Evolutionary conservation across 139 green algal species (phyloP).

Genomic region (Gonium pectorale): DNA sequence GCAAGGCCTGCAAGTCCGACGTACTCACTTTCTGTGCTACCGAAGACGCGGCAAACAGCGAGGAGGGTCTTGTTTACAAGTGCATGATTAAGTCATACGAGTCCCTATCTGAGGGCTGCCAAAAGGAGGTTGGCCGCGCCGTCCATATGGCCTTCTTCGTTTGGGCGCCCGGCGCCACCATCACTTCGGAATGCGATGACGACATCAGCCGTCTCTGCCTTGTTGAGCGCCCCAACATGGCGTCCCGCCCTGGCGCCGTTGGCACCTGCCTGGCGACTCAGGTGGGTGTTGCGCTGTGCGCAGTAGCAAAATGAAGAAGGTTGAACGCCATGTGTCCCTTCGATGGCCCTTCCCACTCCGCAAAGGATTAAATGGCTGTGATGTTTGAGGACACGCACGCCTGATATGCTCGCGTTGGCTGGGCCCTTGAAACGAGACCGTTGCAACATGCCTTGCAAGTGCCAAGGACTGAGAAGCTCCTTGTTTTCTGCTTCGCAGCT

Average conservation of each 20-base stretch:
- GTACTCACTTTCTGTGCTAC: constrained; percentile 65
- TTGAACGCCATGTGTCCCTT: too few species aligned
- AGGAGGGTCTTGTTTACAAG: constrained; percentile 70
- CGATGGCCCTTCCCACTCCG: too few species aligned
- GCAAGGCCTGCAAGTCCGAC: constrained; percentile 70
- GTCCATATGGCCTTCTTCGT: constrained; percentile 89
- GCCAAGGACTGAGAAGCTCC: constrained; percentile 2
- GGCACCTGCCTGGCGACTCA: constrained; percentile 81
- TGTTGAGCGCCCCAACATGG: constrained; percentile 61
- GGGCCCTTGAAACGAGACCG: too few species aligned
- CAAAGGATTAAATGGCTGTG: too few species aligned
- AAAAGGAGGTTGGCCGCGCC: constrained; percentile 80
- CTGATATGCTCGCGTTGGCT: too few species aligned
- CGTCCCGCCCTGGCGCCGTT: constrained; percentile 65
- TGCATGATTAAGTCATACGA: constrained; percentile 77
- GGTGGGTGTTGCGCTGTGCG: too few species aligned
- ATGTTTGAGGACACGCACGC: too few species aligned
- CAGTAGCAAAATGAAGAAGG: too few species aligned
- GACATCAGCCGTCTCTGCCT: constrained; percentile 75
- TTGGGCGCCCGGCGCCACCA: constrained; percentile 65
- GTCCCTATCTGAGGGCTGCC: constrained; percentile 65
- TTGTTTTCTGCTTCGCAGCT: constrained; percentile 42
- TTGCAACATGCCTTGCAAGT: background rate
- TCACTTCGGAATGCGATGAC: constrained; percentile 82
- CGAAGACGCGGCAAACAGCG: constrained; percentile 60